phyloP scores from a whole-genome alignment of 75 land plant genomes.

The Selaginella tamariscina region DNA sequence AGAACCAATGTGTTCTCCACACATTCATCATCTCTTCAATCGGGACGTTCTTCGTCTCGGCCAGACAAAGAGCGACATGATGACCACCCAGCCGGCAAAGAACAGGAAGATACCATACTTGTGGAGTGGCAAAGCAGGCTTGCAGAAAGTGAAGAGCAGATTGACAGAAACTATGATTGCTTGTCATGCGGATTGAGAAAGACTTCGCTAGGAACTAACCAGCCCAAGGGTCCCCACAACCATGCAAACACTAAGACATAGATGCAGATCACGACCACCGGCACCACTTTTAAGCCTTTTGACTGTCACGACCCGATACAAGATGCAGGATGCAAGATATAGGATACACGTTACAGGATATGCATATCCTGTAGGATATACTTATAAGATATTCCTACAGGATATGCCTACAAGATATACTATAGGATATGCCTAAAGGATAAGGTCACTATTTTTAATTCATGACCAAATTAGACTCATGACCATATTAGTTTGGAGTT shows the following conservation, averaged over 20 bases:
- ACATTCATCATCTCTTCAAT: slow-evolving; percentile 65
- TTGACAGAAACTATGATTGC: slow-evolving; percentile 65
- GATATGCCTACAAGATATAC: too few species aligned
- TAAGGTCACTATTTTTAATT: too few species aligned
- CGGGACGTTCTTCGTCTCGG: slow-evolving; percentile 82
- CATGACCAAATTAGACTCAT: too few species aligned
- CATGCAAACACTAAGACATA: slow-evolving; percentile 55
- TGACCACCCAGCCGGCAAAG: slow-evolving; percentile 64
- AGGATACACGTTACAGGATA: too few species aligned
- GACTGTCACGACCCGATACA: too few species aligned
- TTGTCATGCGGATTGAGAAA: slow-evolving; percentile 77
- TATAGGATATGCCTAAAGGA: too few species aligned
- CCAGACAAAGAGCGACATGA: slow-evolving; percentile 67
- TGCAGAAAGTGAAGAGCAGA: slow-evolving; percentile 66
- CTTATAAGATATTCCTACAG: too few species aligned
- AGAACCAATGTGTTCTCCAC: slow-evolving; percentile 82
- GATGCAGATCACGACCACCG: slow-evolving; percentile 28
- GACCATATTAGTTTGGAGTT: too few species aligned
- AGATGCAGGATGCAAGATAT: too few species aligned
- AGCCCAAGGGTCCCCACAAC: slow-evolving; percentile 85
- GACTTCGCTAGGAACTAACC: slow-evolving; percentile 84
- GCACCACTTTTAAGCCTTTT: slow-evolving; percentile 26
- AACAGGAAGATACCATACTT: slow-evolving; percentile 77
- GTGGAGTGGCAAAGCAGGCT: slow-evolving; percentile 49
- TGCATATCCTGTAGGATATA: too few species aligned